phyloP scores from a whole-genome alignment of 345 rosid species.

The Citrus inodora region DNA sequence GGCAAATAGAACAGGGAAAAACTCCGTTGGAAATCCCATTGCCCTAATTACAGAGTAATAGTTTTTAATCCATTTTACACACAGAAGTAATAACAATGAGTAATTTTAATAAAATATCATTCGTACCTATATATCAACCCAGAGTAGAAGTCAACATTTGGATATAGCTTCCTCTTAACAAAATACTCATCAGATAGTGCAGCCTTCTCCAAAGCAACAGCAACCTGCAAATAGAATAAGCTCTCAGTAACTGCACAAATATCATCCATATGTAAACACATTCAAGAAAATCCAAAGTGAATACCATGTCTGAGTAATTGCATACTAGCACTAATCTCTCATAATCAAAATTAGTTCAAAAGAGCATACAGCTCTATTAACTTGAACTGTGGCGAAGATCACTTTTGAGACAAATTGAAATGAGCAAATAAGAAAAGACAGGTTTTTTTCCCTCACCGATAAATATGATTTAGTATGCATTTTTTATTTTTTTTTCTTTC shows the following conservation, averaged over 20 bases:
- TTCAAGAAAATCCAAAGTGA: background rate
- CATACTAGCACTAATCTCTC: background rate
- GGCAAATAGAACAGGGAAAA: slow-evolving; percentile 89
- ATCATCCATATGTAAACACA: background rate
- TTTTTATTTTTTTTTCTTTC: background rate
- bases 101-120: background rate
- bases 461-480: background rate
- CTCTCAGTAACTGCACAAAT: background rate
- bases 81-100: background rate
- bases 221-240: slow-evolving; percentile 53
- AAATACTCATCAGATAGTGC: slow-evolving; percentile 93
- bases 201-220: slow-evolving; percentile 93
- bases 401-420: background rate
- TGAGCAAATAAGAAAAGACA: background rate
- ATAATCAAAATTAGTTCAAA: background rate
- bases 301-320: background rate
- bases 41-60: slow-evolving; percentile 46
- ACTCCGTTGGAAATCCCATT: slow-evolving; percentile 97
- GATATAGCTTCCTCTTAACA: slow-evolving; percentile 86
- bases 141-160: slow-evolving; percentile 98
- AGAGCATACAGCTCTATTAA: background rate
- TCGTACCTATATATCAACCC: slow-evolving; percentile 85
- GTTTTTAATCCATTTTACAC: background rate
- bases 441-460: background rate
- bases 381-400: background rate